Conservation (phyloP, 345 rosid species). For the Carallia brachiata region DNA sequence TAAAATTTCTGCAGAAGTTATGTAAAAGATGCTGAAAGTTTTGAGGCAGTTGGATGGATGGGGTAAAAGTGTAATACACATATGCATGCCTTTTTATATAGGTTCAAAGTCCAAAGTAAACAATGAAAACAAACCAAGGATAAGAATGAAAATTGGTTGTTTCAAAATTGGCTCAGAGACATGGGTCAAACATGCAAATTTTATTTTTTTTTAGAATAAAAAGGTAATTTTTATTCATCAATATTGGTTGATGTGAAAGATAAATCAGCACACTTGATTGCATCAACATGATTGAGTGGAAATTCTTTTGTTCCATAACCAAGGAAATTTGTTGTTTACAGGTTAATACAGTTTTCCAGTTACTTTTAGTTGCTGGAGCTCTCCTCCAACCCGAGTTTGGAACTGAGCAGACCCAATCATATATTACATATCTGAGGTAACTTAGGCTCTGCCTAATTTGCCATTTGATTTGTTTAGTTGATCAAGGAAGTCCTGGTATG, state of each 20-base stretch:
- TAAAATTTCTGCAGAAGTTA: too few relatives aligned
- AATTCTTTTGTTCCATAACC: not conserved
- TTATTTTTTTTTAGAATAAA: too few relatives aligned
- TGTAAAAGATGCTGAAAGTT: too few relatives aligned
- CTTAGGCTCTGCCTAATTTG: not conserved
- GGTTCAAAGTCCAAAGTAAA: too few relatives aligned
- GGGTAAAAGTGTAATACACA: too few relatives aligned
- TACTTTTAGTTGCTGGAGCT: slow-evolving; percentile 82
- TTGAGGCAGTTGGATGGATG: too few relatives aligned
- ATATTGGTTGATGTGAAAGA: not conserved
- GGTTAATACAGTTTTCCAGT: slow-evolving; percentile 94
- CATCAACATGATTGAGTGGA: not conserved
- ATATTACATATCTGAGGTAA: slow-evolving; percentile 78
- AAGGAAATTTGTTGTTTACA: slow-evolving; percentile 19
- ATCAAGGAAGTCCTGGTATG: not conserved
- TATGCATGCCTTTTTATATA: too few relatives aligned
- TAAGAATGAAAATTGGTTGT: too few relatives aligned
- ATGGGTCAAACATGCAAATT: too few relatives aligned
- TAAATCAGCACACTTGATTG: not conserved
- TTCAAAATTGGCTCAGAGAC: too few relatives aligned
- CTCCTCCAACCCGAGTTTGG: slow-evolving; percentile 92
- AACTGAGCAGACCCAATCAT: slow-evolving; percentile 55
- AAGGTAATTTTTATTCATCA: not conserved
- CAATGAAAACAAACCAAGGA: too few relatives aligned
- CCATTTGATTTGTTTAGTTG: not conserved